A percentile compares a stretch with the other conserved stretches of the same genome.
These are phyloP conservation scores for Mycena latifolia DNA, from an alignment of 768 basidiomycete genomes.

Conservation along the genomic window DNA sequence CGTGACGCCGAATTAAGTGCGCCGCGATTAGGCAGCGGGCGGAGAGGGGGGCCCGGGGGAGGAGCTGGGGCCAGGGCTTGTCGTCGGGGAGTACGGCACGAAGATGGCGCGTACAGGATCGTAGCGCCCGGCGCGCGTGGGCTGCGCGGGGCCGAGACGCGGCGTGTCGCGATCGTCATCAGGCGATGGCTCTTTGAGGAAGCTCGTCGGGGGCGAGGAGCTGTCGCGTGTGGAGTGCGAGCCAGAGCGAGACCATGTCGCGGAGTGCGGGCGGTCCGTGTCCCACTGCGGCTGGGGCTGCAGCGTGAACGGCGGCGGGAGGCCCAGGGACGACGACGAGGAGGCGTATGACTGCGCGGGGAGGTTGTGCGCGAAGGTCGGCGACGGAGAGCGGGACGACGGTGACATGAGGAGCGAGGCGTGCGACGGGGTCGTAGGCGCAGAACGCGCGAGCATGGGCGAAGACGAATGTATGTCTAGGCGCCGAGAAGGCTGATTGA, in stretches of 20 bases:
- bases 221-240: constrained; percentile 45
- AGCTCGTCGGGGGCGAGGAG: constrained; percentile 41
- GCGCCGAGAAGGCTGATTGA: constrained; percentile 35
- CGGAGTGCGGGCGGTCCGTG: constrained; percentile 49
- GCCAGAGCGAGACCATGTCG: constrained; percentile 50
- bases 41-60: constrained; percentile 16
- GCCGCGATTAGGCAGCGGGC: constrained; percentile 16
- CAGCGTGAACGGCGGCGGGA: constrained; percentile 73
- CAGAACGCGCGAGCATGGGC: constrained; percentile 34
- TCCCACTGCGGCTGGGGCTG: constrained; percentile 81
- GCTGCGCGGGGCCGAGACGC: constrained; percentile 38
- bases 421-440: constrained; percentile 40
- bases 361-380: constrained; percentile 48
- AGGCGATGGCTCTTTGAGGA: constrained; percentile 38
- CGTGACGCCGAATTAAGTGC: constrained; percentile 23
- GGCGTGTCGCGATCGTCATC: constrained; percentile 36
- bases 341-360: constrained; percentile 34
- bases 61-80: constrained; percentile 38
- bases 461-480: constrained; percentile 17
- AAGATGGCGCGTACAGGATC: constrained; percentile 65
- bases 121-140: constrained; percentile 59
- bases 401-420: constrained; percentile 39
- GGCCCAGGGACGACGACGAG: constrained; percentile 39
- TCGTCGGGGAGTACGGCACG: constrained; percentile 48
- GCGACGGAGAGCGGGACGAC: constrained; percentile 51